Evolutionary conservation across 225 moss, liverwort and hornwort genomes (phyloP).

Genomic region (Marchantia paleacea): DNA sequence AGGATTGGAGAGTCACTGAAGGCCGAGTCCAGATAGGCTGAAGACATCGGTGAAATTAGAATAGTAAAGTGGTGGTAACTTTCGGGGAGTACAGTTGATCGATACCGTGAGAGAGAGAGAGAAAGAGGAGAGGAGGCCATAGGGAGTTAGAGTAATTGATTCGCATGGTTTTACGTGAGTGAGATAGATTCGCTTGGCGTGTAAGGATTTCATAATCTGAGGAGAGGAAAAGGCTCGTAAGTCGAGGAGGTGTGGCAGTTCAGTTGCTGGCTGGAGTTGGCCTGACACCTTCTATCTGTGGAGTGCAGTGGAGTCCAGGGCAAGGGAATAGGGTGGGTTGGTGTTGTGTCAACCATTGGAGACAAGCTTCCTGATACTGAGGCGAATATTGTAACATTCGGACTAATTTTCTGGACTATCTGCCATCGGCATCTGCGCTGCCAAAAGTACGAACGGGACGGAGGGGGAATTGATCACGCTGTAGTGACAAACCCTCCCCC

Average conservation of each 20-base stretch:
- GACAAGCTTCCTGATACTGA: not conserved
- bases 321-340: not conserved
- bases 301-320: constrained; percentile 1
- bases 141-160: too few relatives aligned
- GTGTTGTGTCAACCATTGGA: not conserved
- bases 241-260: constrained; percentile 12
- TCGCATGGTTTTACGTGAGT: too few relatives aligned
- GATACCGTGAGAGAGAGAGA: too few relatives aligned
- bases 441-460: not conserved
- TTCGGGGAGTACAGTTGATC: too few relatives aligned
- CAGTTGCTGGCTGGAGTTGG: not conserved
- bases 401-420: not conserved
- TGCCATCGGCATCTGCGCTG: not conserved
- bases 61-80: too few relatives aligned
- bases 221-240: not conserved
- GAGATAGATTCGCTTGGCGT: not conserved
- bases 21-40: too few relatives aligned
- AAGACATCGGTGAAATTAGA: too few relatives aligned
- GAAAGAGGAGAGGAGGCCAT: too few relatives aligned
- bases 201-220: not conserved
- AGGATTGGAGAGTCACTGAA: too few relatives aligned
- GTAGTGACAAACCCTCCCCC: not conserved
- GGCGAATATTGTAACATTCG: constrained; percentile 8
- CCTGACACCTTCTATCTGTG: not conserved
- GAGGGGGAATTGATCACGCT: not conserved